Evolutionary conservation across 768 basidiomycete species (phyloP).

Genomic region (Suillus alpinus): DNA sequence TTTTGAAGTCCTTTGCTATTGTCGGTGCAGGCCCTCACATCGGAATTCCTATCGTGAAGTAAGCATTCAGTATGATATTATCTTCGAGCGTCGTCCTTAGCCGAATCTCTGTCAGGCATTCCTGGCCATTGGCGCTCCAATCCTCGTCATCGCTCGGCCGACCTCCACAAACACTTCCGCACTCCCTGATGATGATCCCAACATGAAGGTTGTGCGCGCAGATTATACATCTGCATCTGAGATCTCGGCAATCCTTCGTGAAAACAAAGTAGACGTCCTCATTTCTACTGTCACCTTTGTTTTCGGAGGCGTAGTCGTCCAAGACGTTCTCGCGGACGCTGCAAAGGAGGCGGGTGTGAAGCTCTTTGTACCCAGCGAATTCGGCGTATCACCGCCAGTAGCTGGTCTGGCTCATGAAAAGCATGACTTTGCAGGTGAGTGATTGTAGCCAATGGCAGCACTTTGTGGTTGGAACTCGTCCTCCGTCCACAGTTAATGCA

Average conservation of each 20-base stretch:
- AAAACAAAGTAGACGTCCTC: constrained; percentile 8
- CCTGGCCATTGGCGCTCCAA: constrained; percentile 4
- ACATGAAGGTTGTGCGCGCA: background rate
- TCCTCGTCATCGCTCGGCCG: constrained; percentile 8
- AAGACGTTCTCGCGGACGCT: background rate
- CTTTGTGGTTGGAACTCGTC: background rate
- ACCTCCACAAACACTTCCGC: background rate
- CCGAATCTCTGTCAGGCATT: background rate
- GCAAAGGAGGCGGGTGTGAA: constrained; percentile 24
- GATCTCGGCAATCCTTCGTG: constrained; percentile 1
- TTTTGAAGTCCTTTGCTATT: constrained; percentile 10
- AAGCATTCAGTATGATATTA: background rate
- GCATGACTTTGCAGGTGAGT: constrained; percentile 1
- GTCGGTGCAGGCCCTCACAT: constrained; percentile 7
- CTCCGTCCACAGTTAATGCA: constrained; percentile 12
- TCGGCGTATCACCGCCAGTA: constrained; percentile 15
- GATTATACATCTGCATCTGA: background rate
- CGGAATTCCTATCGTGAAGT: constrained; percentile 10
- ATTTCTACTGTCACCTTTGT: constrained; percentile 2
- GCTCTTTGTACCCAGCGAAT: constrained; percentile 31
- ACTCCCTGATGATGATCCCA: background rate
- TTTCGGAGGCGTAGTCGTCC: constrained; percentile 16
- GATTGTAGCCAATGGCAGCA: background rate
- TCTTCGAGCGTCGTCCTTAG: background rate
- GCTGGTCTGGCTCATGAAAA: background rate